Conservation (phyloP, 2,329 filamentous ascomycete genomes). For the Aspergillus sp. region DNA sequence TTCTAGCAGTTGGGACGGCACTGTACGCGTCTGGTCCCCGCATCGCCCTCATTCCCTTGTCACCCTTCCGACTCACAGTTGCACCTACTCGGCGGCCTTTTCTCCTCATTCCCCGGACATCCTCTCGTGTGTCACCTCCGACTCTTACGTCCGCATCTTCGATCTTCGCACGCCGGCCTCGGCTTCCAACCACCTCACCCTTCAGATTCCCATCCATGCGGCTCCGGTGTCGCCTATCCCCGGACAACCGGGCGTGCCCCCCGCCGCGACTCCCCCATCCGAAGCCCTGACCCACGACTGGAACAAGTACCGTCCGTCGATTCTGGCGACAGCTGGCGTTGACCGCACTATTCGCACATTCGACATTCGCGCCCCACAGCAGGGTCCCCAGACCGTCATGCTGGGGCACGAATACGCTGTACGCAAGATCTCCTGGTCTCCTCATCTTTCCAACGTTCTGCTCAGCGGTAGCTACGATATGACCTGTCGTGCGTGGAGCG, state of each 20-base stretch:
- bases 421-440: slow-evolving; percentile 82
- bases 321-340: slow-evolving; percentile 86
- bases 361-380: slow-evolving; percentile 75
- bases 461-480: slow-evolving; percentile 95
- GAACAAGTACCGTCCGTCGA: slow-evolving; percentile 91
- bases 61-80: slow-evolving; percentile 87
- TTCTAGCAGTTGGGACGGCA: slow-evolving; percentile 93
- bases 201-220: slow-evolving; percentile 80
- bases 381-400: slow-evolving; percentile 71
- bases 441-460: slow-evolving; percentile 84
- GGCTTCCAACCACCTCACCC: slow-evolving; percentile 81
- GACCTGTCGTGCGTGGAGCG: slow-evolving; percentile 92
- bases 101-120: slow-evolving; percentile 83
- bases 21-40: slow-evolving; percentile 93
- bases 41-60: slow-evolving; percentile 70
- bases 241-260: slow-evolving; percentile 34
- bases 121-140: slow-evolving; percentile 82
- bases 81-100: slow-evolving; percentile 91
- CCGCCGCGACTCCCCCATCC: slow-evolving; percentile 56
- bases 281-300: slow-evolving; percentile 95
- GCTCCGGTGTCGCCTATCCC: slow-evolving; percentile 52
- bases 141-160: slow-evolving; percentile 86
- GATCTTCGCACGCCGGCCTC: slow-evolving; percentile 84
- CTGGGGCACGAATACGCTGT: slow-evolving; percentile 90
- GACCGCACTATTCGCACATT: slow-evolving; percentile 86